These are phyloP conservation scores for Aureobasidium subglaciale DNA, from an alignment of 2,329 filamentous ascomycete species.

Conservation along the genomic window DNA sequence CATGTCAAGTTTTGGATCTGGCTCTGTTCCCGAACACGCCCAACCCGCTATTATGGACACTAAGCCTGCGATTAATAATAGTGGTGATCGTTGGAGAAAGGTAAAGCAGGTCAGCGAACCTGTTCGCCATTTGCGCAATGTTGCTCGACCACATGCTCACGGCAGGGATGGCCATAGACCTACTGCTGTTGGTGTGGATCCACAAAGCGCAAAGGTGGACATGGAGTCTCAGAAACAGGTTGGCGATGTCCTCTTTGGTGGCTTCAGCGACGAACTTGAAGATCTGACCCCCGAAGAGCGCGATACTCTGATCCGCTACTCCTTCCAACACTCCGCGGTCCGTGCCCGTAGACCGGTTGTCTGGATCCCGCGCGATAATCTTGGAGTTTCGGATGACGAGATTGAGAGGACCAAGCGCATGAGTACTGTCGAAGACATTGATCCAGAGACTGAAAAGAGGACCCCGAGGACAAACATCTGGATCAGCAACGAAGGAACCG, in stretches of 20 bases:
- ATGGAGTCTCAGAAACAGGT: constrained; percentile 65
- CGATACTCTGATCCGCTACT: constrained; percentile 74
- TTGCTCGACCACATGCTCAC: neutral
- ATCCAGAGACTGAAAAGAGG: constrained; percentile 17
- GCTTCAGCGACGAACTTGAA: constrained; percentile 87
- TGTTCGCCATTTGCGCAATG: constrained; percentile 2
- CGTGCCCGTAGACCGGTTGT: constrained; percentile 78
- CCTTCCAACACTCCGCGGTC: constrained; percentile 85
- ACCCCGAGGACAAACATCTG: constrained; percentile 51
- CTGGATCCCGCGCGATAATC: constrained; percentile 87
- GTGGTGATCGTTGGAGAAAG: constrained; percentile 11
- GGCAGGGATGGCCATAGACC: neutral
- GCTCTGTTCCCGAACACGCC: constrained; percentile 4
- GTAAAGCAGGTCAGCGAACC: constrained; percentile 12
- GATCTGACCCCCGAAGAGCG: constrained; percentile 86
- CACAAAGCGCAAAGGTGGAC: constrained; percentile 44
- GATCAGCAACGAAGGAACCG: constrained; percentile 90
- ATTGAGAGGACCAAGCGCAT: constrained; percentile 68
- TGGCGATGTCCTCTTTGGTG: constrained; percentile 75
- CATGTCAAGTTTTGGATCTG: constrained; percentile 13
- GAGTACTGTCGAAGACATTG: constrained; percentile 50
- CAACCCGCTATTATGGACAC: constrained; percentile 15
- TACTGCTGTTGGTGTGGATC: neutral
- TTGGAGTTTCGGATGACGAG: constrained; percentile 89
- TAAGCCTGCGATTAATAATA: constrained; percentile 8